Percentiles rank a stretch among this genome's conserved stretches.
Conservation (phyloP, 495 filamentous ascomycete genomes). For the Tuber umbilicatum region DNA sequence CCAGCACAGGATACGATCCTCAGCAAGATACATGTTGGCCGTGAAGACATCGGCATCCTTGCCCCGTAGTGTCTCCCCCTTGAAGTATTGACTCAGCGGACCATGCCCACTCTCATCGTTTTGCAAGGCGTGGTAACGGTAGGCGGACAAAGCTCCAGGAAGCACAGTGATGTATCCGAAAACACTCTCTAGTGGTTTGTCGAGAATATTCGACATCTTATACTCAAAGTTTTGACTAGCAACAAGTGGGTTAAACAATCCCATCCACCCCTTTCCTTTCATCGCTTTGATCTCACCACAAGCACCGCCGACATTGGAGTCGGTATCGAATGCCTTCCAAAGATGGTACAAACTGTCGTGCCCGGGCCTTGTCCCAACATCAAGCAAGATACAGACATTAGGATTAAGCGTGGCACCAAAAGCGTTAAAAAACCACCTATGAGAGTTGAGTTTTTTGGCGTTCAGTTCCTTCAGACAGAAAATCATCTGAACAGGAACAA, state of each 20-base stretch:
- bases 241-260: conserved; percentile 87
- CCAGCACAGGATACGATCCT: conserved; percentile 98
- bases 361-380: conserved; percentile 89
- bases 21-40: conserved; percentile 98
- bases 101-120: conserved; percentile 95
- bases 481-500: conserved; percentile 97
- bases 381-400: conserved; percentile 92
- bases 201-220: conserved; percentile 99
- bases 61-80: conserved; percentile 93
- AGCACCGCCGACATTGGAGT: conserved; percentile 92
- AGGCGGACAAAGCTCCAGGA: conserved; percentile 89
- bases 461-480: conserved; percentile 99
- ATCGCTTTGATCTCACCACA: conserved; percentile 96
- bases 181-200: conserved; percentile 93
- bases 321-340: conserved; percentile 97
- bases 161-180: conserved; percentile 98
- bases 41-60: conserved; percentile 98
- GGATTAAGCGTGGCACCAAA: conserved; percentile 89
- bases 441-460: conserved; percentile 93
- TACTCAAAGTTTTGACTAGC: conserved; percentile 99
- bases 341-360: conserved; percentile 87
- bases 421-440: conserved; percentile 99
- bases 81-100: conserved; percentile 97
- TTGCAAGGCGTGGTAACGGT: conserved; percentile 92
- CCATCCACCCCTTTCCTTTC: conserved; percentile 74